Percentiles rank a stretch among this genome's conserved stretches.
phyloP scores from a whole-genome alignment of 2,329 filamentous ascomycete genomes.

The Raffaelea arxii region DNA sequence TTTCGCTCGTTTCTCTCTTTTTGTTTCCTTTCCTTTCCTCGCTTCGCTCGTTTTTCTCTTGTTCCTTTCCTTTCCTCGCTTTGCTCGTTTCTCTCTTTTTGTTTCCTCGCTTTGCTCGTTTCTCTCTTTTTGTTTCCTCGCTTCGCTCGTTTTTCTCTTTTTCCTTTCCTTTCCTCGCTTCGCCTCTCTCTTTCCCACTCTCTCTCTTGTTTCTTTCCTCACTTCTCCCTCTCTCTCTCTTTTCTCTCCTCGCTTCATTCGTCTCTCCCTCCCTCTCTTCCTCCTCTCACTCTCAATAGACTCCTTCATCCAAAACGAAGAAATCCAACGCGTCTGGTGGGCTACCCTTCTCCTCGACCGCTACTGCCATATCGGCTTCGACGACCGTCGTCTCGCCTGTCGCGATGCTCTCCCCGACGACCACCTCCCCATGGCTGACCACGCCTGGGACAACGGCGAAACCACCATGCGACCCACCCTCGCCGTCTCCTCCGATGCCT shows the following conservation, averaged over 20 bases:
- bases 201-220: neutral
- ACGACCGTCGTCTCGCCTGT: constrained; percentile 8
- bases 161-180: too few relatives aligned
- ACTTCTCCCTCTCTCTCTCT: too few relatives aligned
- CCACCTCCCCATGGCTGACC: constrained; percentile 10
- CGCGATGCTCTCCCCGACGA: constrained; percentile 7
- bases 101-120: too few relatives aligned
- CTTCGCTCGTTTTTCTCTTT: too few relatives aligned
- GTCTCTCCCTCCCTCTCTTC: neutral
- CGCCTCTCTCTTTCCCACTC: neutral
- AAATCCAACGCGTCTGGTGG: constrained; percentile 9
- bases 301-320: constrained; percentile 8
- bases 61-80: too few relatives aligned
- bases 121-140: too few relatives aligned
- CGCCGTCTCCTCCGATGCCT: constrained; percentile 6
- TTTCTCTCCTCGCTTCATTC: too few relatives aligned
- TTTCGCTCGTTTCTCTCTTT: too few relatives aligned
- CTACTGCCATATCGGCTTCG: constrained; percentile 7
- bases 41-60: too few relatives aligned
- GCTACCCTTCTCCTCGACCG: constrained; percentile 9
- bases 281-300: neutral
- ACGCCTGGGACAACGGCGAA: constrained; percentile 9
- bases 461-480: constrained; percentile 7
- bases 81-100: too few relatives aligned
- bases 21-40: too few relatives aligned